Evolutionary conservation across 345 rosid genomes (phyloP).

Genomic region (Populus euphratica): DNA sequence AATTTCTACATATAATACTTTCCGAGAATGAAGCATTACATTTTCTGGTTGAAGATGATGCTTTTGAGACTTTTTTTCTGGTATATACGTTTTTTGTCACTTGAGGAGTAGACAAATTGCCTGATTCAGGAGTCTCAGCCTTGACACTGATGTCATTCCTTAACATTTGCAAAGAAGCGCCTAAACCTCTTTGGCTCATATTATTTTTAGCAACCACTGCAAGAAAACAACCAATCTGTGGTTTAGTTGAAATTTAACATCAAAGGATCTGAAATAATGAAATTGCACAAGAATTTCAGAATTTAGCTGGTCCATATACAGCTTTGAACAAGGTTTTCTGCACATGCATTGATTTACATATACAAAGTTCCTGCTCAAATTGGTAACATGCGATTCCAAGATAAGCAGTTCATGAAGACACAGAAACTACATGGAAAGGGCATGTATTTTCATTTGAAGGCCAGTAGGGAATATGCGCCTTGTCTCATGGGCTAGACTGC

Average conservation of each 20-base stretch:
- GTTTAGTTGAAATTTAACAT: constrained; percentile 4
- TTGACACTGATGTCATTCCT: constrained; percentile 15
- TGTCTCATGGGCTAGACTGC: not conserved
- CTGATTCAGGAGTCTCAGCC: constrained; percentile 17
- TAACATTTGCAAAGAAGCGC: constrained; percentile 13
- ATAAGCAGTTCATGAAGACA: not conserved
- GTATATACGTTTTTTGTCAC: constrained; percentile 42
- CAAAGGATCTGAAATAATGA: not conserved
- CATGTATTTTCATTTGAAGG: too few species aligned
- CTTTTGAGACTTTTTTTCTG: constrained; percentile 41
- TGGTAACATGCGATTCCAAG: not conserved
- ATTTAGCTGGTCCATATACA: not conserved
- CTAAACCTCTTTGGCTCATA: constrained; percentile 9
- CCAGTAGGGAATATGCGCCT: not conserved
- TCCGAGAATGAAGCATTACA: constrained; percentile 41
- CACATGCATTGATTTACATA: constrained; percentile 3
- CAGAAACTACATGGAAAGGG: not conserved
- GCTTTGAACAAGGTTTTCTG: not conserved
- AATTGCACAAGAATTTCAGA: not conserved
- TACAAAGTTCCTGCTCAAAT: constrained; percentile 1
- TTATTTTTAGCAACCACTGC: constrained; percentile 16
- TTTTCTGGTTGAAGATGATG: constrained; percentile 19
- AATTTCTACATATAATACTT: constrained; percentile 38
- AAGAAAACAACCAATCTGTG: not conserved
- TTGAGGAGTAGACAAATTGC: constrained; percentile 17